phyloP scores from a whole-genome alignment of 208 protist genomes.

The Acanthamoeba sp. region DNA sequence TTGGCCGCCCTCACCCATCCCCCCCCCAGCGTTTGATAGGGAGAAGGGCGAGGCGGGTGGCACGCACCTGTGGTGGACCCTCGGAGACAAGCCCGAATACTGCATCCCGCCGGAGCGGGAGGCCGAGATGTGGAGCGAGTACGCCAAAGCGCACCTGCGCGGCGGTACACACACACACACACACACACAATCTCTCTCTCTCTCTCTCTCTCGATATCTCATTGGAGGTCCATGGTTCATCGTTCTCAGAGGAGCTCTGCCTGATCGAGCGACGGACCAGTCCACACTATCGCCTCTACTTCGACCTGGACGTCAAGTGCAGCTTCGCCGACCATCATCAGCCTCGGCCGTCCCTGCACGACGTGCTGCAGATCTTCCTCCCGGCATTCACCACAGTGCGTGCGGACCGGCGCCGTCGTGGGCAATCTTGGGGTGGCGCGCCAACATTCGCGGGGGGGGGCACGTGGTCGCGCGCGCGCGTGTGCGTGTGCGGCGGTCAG shows the following conservation, averaged over 20 bases:
- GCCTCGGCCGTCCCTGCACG: not conserved
- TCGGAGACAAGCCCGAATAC: constrained; percentile 57
- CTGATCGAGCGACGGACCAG: constrained; percentile 53
- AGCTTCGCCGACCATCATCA: not conserved
- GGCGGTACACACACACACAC: not conserved
- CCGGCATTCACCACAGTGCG: not conserved
- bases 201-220: not conserved
- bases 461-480: too few species aligned
- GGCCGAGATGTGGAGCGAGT: constrained; percentile 6
- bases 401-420: not conserved
- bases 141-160: not conserved
- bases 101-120: not conserved
- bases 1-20: too few species aligned
- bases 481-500: not conserved
- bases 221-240: too few species aligned
- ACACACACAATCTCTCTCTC: not conserved
- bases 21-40: not conserved
- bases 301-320: constrained; percentile 66
- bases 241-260: not conserved
- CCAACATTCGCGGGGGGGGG: too few species aligned
- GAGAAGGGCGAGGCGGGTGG: not conserved
- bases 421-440: too few species aligned
- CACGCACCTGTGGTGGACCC: constrained; percentile 62
- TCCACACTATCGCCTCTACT: constrained; percentile 34
- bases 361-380: not conserved